Conservation (phyloP, 768 basidiomycete species). For the Thelephora ganbajun region DNA sequence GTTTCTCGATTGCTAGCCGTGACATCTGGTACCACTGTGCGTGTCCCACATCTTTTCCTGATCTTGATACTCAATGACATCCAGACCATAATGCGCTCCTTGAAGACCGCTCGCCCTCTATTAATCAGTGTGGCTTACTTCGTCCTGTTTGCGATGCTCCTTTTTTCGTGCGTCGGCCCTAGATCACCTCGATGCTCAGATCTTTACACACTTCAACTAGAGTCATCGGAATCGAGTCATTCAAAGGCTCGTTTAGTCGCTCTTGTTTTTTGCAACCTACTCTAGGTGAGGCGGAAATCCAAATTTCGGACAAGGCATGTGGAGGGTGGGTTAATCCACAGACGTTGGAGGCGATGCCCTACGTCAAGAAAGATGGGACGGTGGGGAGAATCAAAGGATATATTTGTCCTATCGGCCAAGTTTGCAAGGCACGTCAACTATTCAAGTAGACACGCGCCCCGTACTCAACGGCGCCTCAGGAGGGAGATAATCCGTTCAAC, state of each 20-base stretch:
- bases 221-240: constrained; percentile 89
- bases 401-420: constrained; percentile 77
- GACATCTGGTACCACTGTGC: constrained; percentile 82
- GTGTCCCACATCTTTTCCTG: constrained; percentile 13
- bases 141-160: constrained; percentile 73
- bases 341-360: constrained; percentile 32
- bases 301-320: constrained; percentile 45
- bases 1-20: constrained; percentile 73
- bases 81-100: constrained; percentile 77
- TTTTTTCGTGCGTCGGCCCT: constrained; percentile 63
- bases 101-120: constrained; percentile 85
- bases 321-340: constrained; percentile 66
- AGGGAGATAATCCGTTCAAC: constrained; percentile 47
- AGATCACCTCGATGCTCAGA: not conserved
- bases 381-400: constrained; percentile 53
- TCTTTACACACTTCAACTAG: constrained; percentile 20
- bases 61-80: not conserved
- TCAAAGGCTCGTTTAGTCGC: constrained; percentile 71
- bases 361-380: constrained; percentile 25
- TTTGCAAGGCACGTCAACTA: constrained; percentile 47
- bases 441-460: not conserved
- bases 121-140: constrained; percentile 85
- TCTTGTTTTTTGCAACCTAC: constrained; percentile 42
- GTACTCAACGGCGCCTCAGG: constrained; percentile 21
- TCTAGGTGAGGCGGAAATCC: constrained; percentile 35